A percentile compares a stretch with the other conserved stretches of the same genome.
Conservation (phyloP, 352 stramenopile species). For the Pythium guiyangense region DNA sequence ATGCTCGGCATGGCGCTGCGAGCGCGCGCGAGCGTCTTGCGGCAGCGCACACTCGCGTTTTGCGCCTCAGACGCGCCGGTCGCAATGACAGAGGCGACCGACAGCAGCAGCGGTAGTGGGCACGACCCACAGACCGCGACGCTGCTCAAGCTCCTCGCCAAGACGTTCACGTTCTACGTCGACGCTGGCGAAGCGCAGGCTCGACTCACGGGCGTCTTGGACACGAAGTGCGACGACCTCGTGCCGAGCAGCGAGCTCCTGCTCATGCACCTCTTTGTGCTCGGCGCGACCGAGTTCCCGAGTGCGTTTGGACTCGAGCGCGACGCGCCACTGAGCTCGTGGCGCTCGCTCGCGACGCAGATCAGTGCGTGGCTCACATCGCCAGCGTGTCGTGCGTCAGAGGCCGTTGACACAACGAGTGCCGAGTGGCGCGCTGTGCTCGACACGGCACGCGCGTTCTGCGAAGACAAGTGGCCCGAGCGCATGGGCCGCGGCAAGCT, state of each 20-base stretch:
- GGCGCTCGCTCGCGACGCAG: background rate
- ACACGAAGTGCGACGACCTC: constrained; percentile 17
- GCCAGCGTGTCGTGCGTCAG: background rate
- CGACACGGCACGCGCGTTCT: constrained; percentile 35
- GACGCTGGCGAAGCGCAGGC: constrained; percentile 43
- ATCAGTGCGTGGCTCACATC: background rate
- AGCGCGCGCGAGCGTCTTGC: constrained; percentile 41
- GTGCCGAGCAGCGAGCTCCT: constrained; percentile 36
- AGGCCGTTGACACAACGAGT: background rate
- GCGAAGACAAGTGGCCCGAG: constrained; percentile 64
- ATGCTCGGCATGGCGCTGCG: constrained; percentile 56
- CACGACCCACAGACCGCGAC: background rate
- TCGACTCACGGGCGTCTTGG: constrained; percentile 24
- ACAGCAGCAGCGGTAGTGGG: background rate
- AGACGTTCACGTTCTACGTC: constrained; percentile 55
- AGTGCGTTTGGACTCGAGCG: constrained; percentile 20
- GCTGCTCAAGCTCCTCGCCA: constrained; percentile 53
- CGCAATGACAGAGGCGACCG: background rate
- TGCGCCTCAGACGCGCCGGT: background rate
- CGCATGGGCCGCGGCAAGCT: constrained; percentile 40
- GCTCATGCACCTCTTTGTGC: constrained; percentile 36
- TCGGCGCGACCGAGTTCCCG: constrained; percentile 18
- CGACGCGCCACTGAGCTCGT: background rate
- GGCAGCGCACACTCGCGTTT: constrained; percentile 15
- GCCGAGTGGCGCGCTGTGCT: constrained; percentile 32